Evolutionary conservation across 2,329 filamentous ascomycete species (phyloP).

Genomic region (Canariomyces notabilis): DNA sequence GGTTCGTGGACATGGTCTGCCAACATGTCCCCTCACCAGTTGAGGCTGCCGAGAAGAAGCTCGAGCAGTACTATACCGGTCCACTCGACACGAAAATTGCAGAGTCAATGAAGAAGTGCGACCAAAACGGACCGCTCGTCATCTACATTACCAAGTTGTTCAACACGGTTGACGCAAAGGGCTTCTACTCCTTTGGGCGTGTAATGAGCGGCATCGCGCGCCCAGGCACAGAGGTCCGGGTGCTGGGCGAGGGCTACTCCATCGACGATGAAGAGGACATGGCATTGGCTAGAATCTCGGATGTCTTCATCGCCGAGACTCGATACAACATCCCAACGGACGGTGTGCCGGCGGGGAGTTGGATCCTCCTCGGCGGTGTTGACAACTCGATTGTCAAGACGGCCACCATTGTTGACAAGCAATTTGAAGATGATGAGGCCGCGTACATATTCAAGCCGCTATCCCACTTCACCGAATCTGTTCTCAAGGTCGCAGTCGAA

Average conservation of each 20-base stretch:
- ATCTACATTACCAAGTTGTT: slow-evolving; percentile 91
- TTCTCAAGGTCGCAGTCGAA: slow-evolving; percentile 96
- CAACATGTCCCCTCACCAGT: slow-evolving; percentile 83
- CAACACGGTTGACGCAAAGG: slow-evolving; percentile 82
- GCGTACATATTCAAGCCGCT: slow-evolving; percentile 93
- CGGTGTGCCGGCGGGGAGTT: slow-evolving; percentile 89
- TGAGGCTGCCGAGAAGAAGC: slow-evolving; percentile 67
- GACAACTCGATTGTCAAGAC: slow-evolving; percentile 99
- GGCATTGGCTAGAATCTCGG: slow-evolving; percentile 75
- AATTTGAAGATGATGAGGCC: slow-evolving; percentile 80
- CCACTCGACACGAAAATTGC: slow-evolving; percentile 78
- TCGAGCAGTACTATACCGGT: slow-evolving; percentile 89
- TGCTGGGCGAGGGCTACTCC: slow-evolving; percentile 92
- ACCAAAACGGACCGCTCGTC: slow-evolving; percentile 87
- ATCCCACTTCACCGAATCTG: slow-evolving; percentile 91
- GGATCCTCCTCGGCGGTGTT: slow-evolving; percentile 84
- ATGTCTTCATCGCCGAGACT: slow-evolving; percentile 87
- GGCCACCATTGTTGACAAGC: slow-evolving; percentile 78
- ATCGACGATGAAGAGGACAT: slow-evolving; percentile 98
- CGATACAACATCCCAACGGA: slow-evolving; percentile 89
- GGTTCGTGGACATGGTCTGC: slow-evolving; percentile 94
- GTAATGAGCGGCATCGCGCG: slow-evolving; percentile 88
- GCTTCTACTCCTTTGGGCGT: slow-evolving; percentile 83
- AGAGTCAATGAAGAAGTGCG: slow-evolving; percentile 71
- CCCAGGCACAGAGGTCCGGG: slow-evolving; percentile 76